Conservation (phyloP, 495 filamentous ascomycete genomes). For the Tuber magnatum region DNA sequence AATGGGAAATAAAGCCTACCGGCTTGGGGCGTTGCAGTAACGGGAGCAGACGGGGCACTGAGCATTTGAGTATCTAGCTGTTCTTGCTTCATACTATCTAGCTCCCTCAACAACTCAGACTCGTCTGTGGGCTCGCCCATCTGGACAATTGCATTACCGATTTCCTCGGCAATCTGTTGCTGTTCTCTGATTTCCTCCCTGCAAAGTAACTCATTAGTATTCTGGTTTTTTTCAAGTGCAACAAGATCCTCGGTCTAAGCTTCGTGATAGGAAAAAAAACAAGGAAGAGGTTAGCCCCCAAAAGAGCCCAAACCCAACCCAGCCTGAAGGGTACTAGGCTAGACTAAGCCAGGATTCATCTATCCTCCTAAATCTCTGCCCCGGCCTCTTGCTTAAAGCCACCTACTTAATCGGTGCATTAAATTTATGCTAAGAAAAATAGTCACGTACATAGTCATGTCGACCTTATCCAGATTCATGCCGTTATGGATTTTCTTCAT, state of each 20-base stretch:
- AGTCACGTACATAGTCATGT: constrained; percentile 78
- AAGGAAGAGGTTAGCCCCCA: neutral
- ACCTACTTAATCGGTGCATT: neutral
- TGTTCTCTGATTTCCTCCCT: constrained; percentile 93
- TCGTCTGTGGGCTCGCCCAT: constrained; percentile 74
- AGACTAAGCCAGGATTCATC: neutral
- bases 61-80: constrained; percentile 91
- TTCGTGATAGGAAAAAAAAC: neutral
- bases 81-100: constrained; percentile 73
- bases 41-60: constrained; percentile 67
- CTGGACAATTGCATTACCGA: constrained; percentile 69
- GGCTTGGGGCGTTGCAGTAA: constrained; percentile 49
- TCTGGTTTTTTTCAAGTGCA: neutral
- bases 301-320: neutral
- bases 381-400: neutral
- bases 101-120: constrained; percentile 69
- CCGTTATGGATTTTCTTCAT: constrained; percentile 89
- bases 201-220: constrained; percentile 24
- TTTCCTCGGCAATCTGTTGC: constrained; percentile 86
- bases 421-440: neutral
- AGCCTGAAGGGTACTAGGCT: neutral
- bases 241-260: neutral
- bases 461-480: constrained; percentile 86
- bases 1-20: constrained; percentile 64
- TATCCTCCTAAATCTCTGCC: neutral